Conservation (phyloP, 768 basidiomycete species). For the Lactarius evosmus region DNA sequence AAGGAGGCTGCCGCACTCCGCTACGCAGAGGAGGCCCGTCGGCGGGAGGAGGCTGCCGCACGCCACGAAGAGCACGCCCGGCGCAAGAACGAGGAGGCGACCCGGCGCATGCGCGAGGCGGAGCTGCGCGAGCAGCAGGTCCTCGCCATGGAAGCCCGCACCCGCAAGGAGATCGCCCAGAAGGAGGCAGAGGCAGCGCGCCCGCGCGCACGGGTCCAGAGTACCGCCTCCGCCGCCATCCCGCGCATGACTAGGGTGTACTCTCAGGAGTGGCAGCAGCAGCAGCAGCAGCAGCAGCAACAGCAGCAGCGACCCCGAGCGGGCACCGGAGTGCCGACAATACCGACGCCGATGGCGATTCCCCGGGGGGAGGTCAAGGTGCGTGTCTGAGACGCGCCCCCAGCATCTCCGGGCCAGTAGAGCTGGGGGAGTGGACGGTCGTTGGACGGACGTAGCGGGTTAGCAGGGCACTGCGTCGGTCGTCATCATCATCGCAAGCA, state of each 20-base stretch:
- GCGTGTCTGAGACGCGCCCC: slow-evolving; percentile 9
- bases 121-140: slow-evolving; percentile 16
- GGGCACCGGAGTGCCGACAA: background rate
- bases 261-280: slow-evolving; percentile 13
- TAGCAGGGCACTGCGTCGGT: slow-evolving; percentile 12
- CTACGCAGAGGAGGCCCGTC: slow-evolving; percentile 19
- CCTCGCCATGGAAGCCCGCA: slow-evolving; percentile 6
- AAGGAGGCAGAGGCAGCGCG: slow-evolving; percentile 7
- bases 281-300: slow-evolving; percentile 12
- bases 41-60: slow-evolving; percentile 20
- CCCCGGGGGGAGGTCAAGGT: slow-evolving; percentile 16
- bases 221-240: background rate
- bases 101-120: slow-evolving; percentile 19
- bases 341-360: background rate
- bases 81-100: slow-evolving; percentile 20
- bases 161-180: slow-evolving; percentile 13
- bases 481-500: slow-evolving; percentile 4
- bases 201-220: background rate
- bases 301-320: slow-evolving; percentile 14
- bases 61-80: slow-evolving; percentile 20
- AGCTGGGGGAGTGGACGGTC: background rate
- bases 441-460: background rate
- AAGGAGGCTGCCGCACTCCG: slow-evolving; percentile 15
- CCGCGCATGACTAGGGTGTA: slow-evolving; percentile 9
- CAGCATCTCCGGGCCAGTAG: background rate